Base-by-base conservation (phyloP, 139 green algal species). In the Astrephomene gubernaculifera region DNA sequence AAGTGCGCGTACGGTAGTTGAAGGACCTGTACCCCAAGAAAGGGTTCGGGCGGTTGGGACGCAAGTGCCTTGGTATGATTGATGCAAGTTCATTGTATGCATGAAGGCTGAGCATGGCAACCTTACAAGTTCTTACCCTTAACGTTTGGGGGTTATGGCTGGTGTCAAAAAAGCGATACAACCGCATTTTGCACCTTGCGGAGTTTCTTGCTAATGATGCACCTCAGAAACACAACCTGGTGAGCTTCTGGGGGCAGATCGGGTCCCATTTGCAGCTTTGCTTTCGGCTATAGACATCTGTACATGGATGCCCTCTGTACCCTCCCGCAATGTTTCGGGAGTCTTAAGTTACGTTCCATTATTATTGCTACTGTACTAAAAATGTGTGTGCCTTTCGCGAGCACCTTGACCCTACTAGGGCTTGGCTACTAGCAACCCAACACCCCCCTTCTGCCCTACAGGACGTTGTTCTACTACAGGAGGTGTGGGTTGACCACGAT, bases 111-210 rank as follows among this genome's bases (percentile, higher is more conserved):
- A n/a, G n/a, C n/a, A 83, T 83, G 78, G 60, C 52, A 1, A 33
- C 44, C 1, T n/a, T 89, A 29, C 79, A 88, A 81, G 81, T 91
- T 1, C 68, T 94, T 12, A 93, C 88, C 2, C 41, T 94, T 1
- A 94, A 94, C 33, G 74, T 41, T 1, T 94, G 92, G 92, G 92
- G 87, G 24, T 78, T 94, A 0, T 93, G 88, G 90, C 69, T 92
- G 0, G 85, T 94, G 0, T 89, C 85, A 2, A 90, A 90, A 35
- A 69, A 82, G 21, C 79, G 92, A 24, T 52, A 75, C 25, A 39
- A 88, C 67, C 90, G 92, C 27, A 86, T 94, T 25, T 67, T 82
- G 27, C 85, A 87, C 33, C n/a, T 91, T 6, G 65, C 71, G 0
- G 36, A 86, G 29, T 89, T 71, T 64, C 73, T 91, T 6, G 45